phyloP scores from a whole-genome alignment of 2,329 filamentous ascomycete species.

The Myrmaecium sp. region DNA sequence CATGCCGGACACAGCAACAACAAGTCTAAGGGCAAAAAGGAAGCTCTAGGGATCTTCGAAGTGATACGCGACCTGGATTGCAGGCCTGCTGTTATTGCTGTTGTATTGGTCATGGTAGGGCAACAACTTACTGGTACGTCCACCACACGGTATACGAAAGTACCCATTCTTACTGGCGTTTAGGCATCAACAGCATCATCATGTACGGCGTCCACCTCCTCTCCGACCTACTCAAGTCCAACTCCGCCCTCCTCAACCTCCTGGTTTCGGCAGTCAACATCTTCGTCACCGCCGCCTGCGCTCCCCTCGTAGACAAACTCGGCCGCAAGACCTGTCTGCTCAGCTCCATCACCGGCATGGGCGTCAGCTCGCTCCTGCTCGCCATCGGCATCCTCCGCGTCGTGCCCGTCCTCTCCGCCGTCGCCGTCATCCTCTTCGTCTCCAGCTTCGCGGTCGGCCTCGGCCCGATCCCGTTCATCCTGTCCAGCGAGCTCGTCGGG shows the following conservation, averaged over 20 bases:
- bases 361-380: slow-evolving; percentile 56
- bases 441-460: slow-evolving; percentile 79
- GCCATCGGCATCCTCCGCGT: slow-evolving; percentile 63
- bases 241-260: slow-evolving; percentile 71
- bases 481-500: slow-evolving; percentile 78
- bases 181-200: slow-evolving; percentile 80
- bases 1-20: slow-evolving; percentile 7
- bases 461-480: slow-evolving; percentile 86
- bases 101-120: slow-evolving; percentile 83
- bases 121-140: slow-evolving; percentile 62
- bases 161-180: slow-evolving; percentile 2
- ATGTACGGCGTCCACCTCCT: slow-evolving; percentile 96
- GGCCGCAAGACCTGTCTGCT: slow-evolving; percentile 78
- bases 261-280: slow-evolving; percentile 78
- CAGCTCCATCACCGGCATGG: slow-evolving; percentile 71
- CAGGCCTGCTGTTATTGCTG: slow-evolving; percentile 68
- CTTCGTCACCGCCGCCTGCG: slow-evolving; percentile 60
- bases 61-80: slow-evolving; percentile 52
- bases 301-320: slow-evolving; percentile 71
- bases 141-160: background rate
- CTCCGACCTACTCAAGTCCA: slow-evolving; percentile 61
- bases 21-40: slow-evolving; percentile 14
- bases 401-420: slow-evolving; percentile 58
- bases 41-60: slow-evolving; percentile 26
- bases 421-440: slow-evolving; percentile 74